phyloP scores from a whole-genome alignment of 2,329 filamentous ascomycete genomes.

The Aspergillus sp. region DNA sequence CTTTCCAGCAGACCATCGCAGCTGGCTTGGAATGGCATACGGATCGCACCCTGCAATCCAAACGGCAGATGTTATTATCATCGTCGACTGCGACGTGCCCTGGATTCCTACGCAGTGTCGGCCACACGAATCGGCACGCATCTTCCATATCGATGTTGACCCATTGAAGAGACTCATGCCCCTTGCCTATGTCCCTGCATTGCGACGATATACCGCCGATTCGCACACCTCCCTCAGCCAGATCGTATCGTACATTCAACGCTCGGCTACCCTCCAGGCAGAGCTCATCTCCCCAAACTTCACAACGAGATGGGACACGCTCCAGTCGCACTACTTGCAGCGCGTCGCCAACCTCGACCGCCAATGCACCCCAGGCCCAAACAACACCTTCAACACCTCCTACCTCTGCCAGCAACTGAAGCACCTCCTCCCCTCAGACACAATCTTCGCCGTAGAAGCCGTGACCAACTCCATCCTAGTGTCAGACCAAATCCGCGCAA shows the following conservation, averaged over 20 bases:
- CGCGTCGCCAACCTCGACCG: slow-evolving; percentile 53
- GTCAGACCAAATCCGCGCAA: slow-evolving; percentile 68
- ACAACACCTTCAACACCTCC: slow-evolving; percentile 55
- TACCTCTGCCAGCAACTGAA: slow-evolving; percentile 60
- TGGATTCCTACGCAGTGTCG: slow-evolving; percentile 79
- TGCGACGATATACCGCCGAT: slow-evolving; percentile 56
- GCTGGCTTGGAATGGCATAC: slow-evolving; percentile 69
- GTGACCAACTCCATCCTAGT: slow-evolving; percentile 68
- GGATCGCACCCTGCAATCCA: slow-evolving; percentile 72
- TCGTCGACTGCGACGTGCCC: slow-evolving; percentile 86
- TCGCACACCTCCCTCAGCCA: slow-evolving; percentile 66
- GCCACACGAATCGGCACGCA: slow-evolving; percentile 56
- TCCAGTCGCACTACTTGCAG: slow-evolving; percentile 49
- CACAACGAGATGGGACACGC: slow-evolving; percentile 49
- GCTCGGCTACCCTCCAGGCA: slow-evolving; percentile 37
- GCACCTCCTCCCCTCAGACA: slow-evolving; percentile 56
- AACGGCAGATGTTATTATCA: slow-evolving; percentile 78
- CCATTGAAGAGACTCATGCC: slow-evolving; percentile 72
- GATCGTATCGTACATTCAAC: slow-evolving; percentile 60
- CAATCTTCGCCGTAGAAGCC: slow-evolving; percentile 75
- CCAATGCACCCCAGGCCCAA: no score
- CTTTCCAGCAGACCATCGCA: slow-evolving; percentile 49
- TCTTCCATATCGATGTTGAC: slow-evolving; percentile 67
- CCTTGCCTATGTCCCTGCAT: slow-evolving; percentile 69
- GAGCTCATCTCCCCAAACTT: slow-evolving; percentile 42